Conservation (phyloP, 768 basidiomycete genomes). For the Gautieria morchelliformis region DNA sequence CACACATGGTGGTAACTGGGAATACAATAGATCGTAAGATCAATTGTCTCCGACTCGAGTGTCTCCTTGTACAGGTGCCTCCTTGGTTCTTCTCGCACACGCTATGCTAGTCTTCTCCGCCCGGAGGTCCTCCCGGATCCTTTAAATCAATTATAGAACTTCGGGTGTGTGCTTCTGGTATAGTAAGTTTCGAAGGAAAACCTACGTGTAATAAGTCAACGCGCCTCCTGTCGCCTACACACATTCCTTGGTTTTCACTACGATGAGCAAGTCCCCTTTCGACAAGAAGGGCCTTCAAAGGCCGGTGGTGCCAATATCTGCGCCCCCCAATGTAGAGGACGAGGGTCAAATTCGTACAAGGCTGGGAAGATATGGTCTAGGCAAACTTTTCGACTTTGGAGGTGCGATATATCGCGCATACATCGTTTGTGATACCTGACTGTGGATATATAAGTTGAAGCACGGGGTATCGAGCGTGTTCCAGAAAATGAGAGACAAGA, state of each 20-base stretch:
- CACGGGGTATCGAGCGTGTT: conserved; percentile 44
- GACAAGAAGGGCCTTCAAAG: neutral
- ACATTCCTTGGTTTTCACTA: neutral
- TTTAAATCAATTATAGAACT: no score
- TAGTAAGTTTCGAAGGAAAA: no score
- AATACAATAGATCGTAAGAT: no score
- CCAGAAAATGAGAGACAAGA: conserved; percentile 38
- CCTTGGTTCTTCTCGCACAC: no score
- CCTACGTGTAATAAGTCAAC: no score
- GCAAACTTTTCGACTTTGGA: conserved; percentile 3
- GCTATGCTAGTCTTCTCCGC: no score
- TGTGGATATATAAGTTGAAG: conserved; percentile 28
- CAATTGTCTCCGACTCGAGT: no score
- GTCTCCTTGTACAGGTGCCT: no score
- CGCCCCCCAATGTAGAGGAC: neutral
- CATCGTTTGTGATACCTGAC: neutral
- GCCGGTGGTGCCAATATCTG: neutral
- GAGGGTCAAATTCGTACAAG: conserved; percentile 1
- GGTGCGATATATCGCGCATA: neutral
- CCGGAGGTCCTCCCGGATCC: no score
- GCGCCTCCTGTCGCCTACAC: no score
- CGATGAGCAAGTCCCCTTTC: conserved; percentile 1
- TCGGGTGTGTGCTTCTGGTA: no score
- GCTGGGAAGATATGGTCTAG: neutral
- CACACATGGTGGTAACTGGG: no score